Base-by-base conservation (phyloP, 2,329 filamentous ascomycete species). In the Canariomyces notabilis region DNA sequence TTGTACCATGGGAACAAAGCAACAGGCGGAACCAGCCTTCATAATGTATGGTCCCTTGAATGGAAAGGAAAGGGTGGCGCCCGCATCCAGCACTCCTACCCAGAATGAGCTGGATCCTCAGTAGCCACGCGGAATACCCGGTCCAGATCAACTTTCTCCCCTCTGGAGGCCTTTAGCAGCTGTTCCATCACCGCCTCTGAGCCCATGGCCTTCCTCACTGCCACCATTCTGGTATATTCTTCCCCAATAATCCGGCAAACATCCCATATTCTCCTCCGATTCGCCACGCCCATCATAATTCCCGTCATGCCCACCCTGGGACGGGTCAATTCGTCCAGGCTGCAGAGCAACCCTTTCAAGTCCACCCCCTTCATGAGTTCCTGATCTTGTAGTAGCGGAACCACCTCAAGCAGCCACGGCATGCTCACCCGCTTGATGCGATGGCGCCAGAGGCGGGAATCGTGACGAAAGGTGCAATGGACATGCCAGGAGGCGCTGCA, bases 361-460 rank as follows among this genome's bases (percentile, higher is more conserved):
- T 44, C 42, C 9, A 8, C 16, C 8, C 9, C 2, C 3, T 21
- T 8, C 42, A 46, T 42, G 5, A 37, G 12, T 12, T 22, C 37
- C 6, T 35, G 8, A 15, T 37, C 16, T 2, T 15, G 12, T 18
- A 44, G 12, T 9, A 39, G 12, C 2, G 22, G 23, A 7, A 36
- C n/a, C 3, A 26, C 22, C 32, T 48, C 46, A 1, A 32, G 22
- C 11, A 49, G 40, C 46, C 46, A 49, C 2, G 37, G 37, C 42
- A 49, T 42, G 32, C 37, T 42, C 11, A 37, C 20, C 6, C 19
- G 37, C 15, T 6, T 18, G 22, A 49, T 22, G 2, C 42, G 32
- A 9, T 29, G 19, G 7, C 42, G 23, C 47, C 47, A 49, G 33
- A 49, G 42, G 3, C 29, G 21, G 12, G 18, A 18, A 14, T 49